phyloP scores from a whole-genome alignment of 768 basidiomycete genomes.

The Xerocomellus amylosporus region DNA sequence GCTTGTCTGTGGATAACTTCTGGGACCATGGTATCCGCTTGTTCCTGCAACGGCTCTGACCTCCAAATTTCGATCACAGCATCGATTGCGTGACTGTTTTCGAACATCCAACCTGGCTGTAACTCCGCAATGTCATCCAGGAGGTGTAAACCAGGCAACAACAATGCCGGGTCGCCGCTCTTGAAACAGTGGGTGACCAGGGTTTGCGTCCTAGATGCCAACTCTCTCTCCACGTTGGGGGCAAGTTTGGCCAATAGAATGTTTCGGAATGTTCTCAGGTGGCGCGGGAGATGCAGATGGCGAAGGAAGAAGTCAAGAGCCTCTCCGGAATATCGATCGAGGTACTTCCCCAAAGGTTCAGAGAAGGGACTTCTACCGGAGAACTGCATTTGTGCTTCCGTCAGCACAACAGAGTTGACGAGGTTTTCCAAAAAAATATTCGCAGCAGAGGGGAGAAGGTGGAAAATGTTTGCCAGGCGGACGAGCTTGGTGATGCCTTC shows the following conservation, averaged over 20 bases:
- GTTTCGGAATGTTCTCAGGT: constrained; percentile 80
- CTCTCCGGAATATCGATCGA: constrained; percentile 86
- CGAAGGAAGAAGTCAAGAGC: constrained; percentile 82
- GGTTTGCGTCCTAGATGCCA: constrained; percentile 54
- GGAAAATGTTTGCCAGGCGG: constrained; percentile 95
- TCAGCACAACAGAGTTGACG: constrained; percentile 86
- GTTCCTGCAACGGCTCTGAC: constrained; percentile 46
- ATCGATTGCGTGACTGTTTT: constrained; percentile 65
- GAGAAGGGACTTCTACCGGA: constrained; percentile 90
- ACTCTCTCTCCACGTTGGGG: constrained; percentile 66
- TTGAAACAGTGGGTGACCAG: constrained; percentile 53
- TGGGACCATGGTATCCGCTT: constrained; percentile 40
- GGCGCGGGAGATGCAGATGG: constrained; percentile 72
- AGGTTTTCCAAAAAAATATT: constrained; percentile 88
- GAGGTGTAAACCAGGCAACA: constrained; percentile 71
- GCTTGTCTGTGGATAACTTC: constrained; percentile 59
- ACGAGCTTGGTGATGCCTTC: constrained; percentile 92
- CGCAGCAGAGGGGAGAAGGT: constrained; percentile 89
- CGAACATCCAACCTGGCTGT: constrained; percentile 67
- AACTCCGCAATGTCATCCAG: constrained; percentile 71
- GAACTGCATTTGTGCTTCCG: constrained; percentile 89
- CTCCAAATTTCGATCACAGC: constrained; percentile 74
- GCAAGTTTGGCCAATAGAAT: constrained; percentile 80
- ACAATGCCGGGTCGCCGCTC: constrained; percentile 45
- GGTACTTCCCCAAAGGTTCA: constrained; percentile 83